phyloP scores from a whole-genome alignment of 192 early-diverging fungal genomes.

The Chytriomyces sp. region DNA sequence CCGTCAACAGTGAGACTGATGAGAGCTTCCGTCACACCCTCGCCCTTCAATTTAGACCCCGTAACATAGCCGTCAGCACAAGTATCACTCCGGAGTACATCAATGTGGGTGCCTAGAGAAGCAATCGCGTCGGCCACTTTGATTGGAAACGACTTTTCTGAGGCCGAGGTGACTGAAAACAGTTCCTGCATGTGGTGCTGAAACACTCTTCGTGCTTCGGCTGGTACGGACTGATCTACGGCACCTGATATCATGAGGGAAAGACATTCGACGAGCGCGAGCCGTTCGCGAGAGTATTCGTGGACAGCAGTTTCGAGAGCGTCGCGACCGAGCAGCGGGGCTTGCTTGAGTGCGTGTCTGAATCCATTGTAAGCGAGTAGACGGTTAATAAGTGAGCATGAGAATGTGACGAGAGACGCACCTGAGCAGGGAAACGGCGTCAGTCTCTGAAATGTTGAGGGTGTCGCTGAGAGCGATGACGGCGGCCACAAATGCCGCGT shows the following conservation, averaged over 20 bases:
- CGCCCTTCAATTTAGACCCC: constrained; percentile 21
- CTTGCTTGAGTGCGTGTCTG: constrained; percentile 52
- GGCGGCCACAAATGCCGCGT: constrained; percentile 67
- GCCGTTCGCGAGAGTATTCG: constrained; percentile 3
- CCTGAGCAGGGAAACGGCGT: constrained; percentile 67
- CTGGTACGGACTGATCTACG: background rate
- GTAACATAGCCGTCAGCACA: background rate
- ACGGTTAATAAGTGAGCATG: constrained; percentile 51
- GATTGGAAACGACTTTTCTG: background rate
- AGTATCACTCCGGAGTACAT: constrained; percentile 11
- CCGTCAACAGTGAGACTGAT: background rate
- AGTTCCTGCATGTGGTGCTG: background rate
- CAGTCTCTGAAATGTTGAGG: constrained; percentile 76
- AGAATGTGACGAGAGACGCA: constrained; percentile 50
- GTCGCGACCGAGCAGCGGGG: constrained; percentile 13
- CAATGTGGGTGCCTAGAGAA: background rate
- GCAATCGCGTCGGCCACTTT: background rate
- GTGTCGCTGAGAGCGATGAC: constrained; percentile 76
- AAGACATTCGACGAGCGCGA: constrained; percentile 5
- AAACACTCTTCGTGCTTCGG: constrained; percentile 7
- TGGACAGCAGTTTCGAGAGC: constrained; percentile 11
- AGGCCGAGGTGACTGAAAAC: background rate
- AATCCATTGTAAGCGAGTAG: constrained; percentile 70
- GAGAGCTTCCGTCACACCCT: background rate
- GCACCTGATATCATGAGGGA: constrained; percentile 12